phyloP scores from a whole-genome alignment of 2,329 filamentous ascomycete genomes.

The Albifimbria verrucaria region DNA sequence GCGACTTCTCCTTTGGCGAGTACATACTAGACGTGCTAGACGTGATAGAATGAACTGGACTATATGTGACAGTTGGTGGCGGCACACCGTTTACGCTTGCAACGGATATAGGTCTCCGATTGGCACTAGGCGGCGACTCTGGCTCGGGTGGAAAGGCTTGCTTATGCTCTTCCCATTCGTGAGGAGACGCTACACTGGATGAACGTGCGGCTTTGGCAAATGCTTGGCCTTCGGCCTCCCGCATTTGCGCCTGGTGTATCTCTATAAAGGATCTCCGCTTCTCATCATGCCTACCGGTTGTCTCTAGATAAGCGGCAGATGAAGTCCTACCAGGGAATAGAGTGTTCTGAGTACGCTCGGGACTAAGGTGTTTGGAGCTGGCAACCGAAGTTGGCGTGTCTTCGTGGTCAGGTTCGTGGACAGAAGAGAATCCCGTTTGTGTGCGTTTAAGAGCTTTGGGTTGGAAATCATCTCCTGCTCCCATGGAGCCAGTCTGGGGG shows the following conservation, averaged over 20 bases:
- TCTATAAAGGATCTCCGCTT: conserved; percentile 57
- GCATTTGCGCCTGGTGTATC: conserved; percentile 57
- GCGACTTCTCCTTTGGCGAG: conserved; percentile 12
- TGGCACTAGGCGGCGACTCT: conserved; percentile 22
- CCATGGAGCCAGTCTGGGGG: conserved; percentile 7
- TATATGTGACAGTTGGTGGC: conserved; percentile 30
- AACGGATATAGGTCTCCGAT: conserved; percentile 22
- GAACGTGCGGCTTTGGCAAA: conserved; percentile 47
- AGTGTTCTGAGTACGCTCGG: conserved; percentile 7
- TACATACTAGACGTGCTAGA: conserved; percentile 28
- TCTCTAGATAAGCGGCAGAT: conserved; percentile 41
- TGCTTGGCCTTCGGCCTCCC: conserved; percentile 56
- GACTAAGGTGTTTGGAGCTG: neutral
- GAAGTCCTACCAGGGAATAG: conserved; percentile 28
- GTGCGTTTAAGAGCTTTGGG: conserved; percentile 54
- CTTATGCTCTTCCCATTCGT: conserved; percentile 27
- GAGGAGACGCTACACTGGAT: conserved; percentile 29
- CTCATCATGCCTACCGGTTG: conserved; percentile 42
- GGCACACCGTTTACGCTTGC: conserved; percentile 15
- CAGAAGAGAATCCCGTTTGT: conserved; percentile 44
- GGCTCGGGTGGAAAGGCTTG: conserved; percentile 12
- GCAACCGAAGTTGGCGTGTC: neutral
- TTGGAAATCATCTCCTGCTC: conserved; percentile 41
- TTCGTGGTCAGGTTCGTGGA: conserved; percentile 13
- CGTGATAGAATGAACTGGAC: conserved; percentile 35